Evolutionary conservation across 192 early-diverging fungal species (phyloP).

Genomic region (Umbelopsis vinacea): DNA sequence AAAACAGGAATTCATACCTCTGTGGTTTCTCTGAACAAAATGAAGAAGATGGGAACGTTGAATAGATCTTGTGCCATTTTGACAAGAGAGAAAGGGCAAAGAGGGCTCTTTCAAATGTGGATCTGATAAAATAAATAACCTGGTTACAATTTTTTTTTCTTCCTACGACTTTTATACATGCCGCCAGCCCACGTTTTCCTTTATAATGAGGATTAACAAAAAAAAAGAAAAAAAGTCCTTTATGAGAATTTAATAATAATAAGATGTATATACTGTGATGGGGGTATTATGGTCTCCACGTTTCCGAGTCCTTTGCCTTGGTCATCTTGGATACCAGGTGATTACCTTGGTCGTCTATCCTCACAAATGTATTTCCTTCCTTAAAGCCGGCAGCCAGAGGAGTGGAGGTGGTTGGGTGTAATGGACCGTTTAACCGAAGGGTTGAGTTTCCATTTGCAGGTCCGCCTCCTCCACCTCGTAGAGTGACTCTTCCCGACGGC

Average conservation of each 20-base stretch:
- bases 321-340: constrained; percentile 38
- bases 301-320: constrained; percentile 30
- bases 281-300: constrained; percentile 16
- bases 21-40: constrained; percentile 76
- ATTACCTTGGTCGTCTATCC: constrained; percentile 38
- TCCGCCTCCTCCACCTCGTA: constrained; percentile 29
- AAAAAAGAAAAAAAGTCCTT: not conserved
- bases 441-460: not conserved
- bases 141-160: not conserved
- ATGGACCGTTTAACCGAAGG: constrained; percentile 18
- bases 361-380: constrained; percentile 38
- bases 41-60: constrained; percentile 73
- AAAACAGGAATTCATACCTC: constrained; percentile 15
- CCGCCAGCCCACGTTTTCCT: not conserved
- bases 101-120: constrained; percentile 15
- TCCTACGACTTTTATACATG: not conserved
- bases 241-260: not conserved
- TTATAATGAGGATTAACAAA: not conserved
- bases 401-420: constrained; percentile 3
- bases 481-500: constrained; percentile 29
- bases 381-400: constrained; percentile 21
- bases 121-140: constrained; percentile 1
- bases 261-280: constrained; percentile 1
- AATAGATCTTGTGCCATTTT: constrained; percentile 54
- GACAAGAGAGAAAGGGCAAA: constrained; percentile 21